Evolutionary conservation across 768 basidiomycete species (phyloP).

Genomic region (Collybia sordida): DNA sequence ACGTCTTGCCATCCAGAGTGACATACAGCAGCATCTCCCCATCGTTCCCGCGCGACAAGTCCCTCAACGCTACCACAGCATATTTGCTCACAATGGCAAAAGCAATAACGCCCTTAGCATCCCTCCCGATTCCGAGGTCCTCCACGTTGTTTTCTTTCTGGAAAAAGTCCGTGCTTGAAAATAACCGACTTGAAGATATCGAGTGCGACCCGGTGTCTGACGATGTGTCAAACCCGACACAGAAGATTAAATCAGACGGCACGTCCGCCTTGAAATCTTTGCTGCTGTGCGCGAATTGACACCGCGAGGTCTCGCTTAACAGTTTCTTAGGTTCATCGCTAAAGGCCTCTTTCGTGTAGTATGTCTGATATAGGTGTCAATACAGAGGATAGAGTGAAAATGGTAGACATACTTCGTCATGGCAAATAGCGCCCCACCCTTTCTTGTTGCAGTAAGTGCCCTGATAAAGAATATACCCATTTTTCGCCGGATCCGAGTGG

Average conservation of each 20-base stretch:
- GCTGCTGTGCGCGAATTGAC: constrained; percentile 89
- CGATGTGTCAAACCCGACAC: constrained; percentile 79
- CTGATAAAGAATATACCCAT: constrained; percentile 77
- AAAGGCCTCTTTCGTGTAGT: constrained; percentile 87
- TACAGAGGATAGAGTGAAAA: neutral
- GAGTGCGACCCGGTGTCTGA: constrained; percentile 46
- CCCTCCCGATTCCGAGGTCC: constrained; percentile 83
- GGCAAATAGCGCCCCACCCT: constrained; percentile 60
- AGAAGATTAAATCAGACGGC: constrained; percentile 77
- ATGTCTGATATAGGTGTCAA: constrained; percentile 56
- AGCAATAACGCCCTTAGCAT: constrained; percentile 86
- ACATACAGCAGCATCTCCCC: constrained; percentile 88
- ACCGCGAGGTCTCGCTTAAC: constrained; percentile 69
- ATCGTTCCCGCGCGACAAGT: constrained; percentile 47
- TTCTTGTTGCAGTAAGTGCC: constrained; percentile 59
- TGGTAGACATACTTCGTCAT: constrained; percentile 61
- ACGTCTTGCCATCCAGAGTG: constrained; percentile 75
- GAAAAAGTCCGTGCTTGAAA: constrained; percentile 87
- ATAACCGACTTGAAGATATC: constrained; percentile 69
- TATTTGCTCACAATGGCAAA: constrained; percentile 93
- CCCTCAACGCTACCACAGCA: constrained; percentile 87
- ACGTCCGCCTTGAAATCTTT: constrained; percentile 80
- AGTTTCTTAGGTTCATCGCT: constrained; percentile 55
- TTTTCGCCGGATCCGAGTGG: constrained; percentile 74
- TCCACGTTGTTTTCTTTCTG: constrained; percentile 59